Evolutionary conservation across 768 basidiomycete species (phyloP).

Genomic region (Strobilomyces echinocephalus): DNA sequence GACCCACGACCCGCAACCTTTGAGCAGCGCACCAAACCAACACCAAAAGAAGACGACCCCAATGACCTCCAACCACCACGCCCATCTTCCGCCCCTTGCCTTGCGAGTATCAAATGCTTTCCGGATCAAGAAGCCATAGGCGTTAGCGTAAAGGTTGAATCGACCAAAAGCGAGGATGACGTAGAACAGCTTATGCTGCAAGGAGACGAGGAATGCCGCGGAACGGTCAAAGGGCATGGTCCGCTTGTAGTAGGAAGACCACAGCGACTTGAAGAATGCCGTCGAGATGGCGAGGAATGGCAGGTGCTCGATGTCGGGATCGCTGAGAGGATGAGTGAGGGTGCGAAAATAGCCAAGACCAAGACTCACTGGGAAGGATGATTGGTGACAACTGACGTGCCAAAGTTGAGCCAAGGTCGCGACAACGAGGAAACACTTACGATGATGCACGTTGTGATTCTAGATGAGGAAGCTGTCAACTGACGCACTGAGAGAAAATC

Average conservation of each 20-base stretch:
- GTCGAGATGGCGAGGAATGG: constrained; percentile 95
- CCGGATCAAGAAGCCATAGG: constrained; percentile 70
- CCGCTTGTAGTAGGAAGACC: constrained; percentile 93
- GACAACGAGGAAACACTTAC: constrained; percentile 46
- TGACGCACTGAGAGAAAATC: not conserved
- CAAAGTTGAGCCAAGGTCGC: constrained; percentile 4
- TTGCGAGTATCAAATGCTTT: constrained; percentile 61
- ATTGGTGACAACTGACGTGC: constrained; percentile 80
- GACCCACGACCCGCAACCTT: constrained; percentile 66
- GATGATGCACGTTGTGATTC: constrained; percentile 96
- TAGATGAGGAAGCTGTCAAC: constrained; percentile 26
- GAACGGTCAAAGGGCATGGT: constrained; percentile 74
- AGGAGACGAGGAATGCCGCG: constrained; percentile 55
- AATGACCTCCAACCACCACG: constrained; percentile 69
- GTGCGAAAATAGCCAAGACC: not conserved
- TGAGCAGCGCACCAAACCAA: constrained; percentile 77
- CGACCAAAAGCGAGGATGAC: constrained; percentile 83
- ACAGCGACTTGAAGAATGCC: constrained; percentile 77
- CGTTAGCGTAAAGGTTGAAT: constrained; percentile 91
- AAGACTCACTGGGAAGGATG: constrained; percentile 83
- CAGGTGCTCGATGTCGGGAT: constrained; percentile 81
- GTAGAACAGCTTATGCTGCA: constrained; percentile 94
- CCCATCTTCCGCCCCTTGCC: constrained; percentile 69
- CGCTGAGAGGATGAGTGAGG: constrained; percentile 40
- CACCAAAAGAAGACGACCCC: constrained; percentile 81